Percentiles rank a stretch among this genome's conserved stretches.
Conservation (phyloP, 1,139 yeast genomes). For the Zygotorulaspora mrakii region DNA sequence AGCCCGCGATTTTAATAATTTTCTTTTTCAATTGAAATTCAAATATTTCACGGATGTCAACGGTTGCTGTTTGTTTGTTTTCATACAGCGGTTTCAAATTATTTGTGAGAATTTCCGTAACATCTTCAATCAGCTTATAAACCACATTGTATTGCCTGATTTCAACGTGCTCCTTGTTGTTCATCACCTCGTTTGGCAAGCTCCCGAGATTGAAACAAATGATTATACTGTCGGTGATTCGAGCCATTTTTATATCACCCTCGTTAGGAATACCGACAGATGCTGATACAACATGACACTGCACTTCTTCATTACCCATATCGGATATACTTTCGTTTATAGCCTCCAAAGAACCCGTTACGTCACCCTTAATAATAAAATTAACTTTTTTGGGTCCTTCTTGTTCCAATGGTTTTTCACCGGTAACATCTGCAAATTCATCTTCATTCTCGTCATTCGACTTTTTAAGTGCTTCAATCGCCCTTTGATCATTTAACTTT, state of each 20-base stretch:
- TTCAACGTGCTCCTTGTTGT: conserved; percentile 61
- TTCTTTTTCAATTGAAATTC: conserved; percentile 55
- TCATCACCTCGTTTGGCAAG: conserved; percentile 59
- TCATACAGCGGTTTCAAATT: conserved; percentile 67
- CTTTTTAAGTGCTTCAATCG: conserved; percentile 36
- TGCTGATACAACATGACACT: conserved; percentile 59
- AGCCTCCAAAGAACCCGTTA: conserved; percentile 66
- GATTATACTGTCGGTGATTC: conserved; percentile 66
- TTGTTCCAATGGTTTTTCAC: conserved; percentile 22
- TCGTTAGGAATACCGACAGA: conserved; percentile 88
- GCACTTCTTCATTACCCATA: conserved; percentile 82
- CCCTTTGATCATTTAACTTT: conserved; percentile 57
- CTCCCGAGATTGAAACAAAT: conserved; percentile 69
- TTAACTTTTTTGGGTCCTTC: conserved; percentile 43
- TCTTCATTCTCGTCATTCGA: conserved; percentile 48
- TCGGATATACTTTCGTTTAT: conserved; percentile 71
- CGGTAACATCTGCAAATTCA: conserved; percentile 32
- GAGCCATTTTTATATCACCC: conserved; percentile 77
- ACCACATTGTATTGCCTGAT: conserved; percentile 73
- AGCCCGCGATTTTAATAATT: conserved; percentile 74
- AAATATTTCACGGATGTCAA: conserved; percentile 68
- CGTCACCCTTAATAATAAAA: conserved; percentile 84
- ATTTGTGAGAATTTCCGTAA: conserved; percentile 59
- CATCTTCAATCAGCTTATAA: conserved; percentile 82
- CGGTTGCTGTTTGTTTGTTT: conserved; percentile 63